These are phyloP conservation scores for Tetrapyrgos nigripes DNA, from an alignment of 1,284 basidiomycete species.

Conservation along the genomic window DNA sequence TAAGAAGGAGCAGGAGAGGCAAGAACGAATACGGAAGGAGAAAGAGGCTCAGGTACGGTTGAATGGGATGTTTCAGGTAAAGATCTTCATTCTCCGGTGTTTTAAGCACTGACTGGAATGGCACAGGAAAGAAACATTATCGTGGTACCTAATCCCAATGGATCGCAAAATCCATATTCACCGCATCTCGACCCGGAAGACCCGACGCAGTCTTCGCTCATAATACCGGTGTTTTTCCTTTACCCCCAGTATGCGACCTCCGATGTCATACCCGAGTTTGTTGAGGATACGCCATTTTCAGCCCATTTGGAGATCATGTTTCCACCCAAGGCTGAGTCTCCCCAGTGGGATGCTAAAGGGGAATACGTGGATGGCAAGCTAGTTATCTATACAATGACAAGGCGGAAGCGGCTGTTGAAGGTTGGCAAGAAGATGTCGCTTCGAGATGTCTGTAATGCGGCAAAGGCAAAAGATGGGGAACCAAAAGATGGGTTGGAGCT, in stretches of 20 bases:
- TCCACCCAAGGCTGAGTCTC: slow-evolving; percentile 65
- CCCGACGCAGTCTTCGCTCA: slow-evolving; percentile 61
- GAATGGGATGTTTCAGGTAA: slow-evolving; percentile 66
- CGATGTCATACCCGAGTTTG: slow-evolving; percentile 88
- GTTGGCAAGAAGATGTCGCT: slow-evolving; percentile 90
- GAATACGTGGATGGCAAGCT: slow-evolving; percentile 77
- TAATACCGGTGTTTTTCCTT: slow-evolving; percentile 91
- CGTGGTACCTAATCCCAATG: slow-evolving; percentile 61
- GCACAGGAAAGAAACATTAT: slow-evolving; percentile 72
- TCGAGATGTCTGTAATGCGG: slow-evolving; percentile 73
- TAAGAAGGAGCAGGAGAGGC: slow-evolving; percentile 54
- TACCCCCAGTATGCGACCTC: slow-evolving; percentile 91
- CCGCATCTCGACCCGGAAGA: slow-evolving; percentile 71
- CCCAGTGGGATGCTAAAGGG: slow-evolving; percentile 80
- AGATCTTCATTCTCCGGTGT: slow-evolving; percentile 22
- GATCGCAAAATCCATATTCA: slow-evolving; percentile 57
- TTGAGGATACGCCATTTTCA: slow-evolving; percentile 85
- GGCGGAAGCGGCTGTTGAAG: slow-evolving; percentile 80
- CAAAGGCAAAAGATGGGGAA: slow-evolving; percentile 64
- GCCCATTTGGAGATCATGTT: slow-evolving; percentile 87
- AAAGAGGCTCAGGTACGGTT: slow-evolving; percentile 54
- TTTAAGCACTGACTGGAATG: slow-evolving; percentile 4
- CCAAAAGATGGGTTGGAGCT: slow-evolving; percentile 84
- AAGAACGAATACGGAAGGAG: slow-evolving; percentile 55
- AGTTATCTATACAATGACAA: slow-evolving; percentile 86